Percentiles rank a stretch among this genome's conserved stretches.
phyloP scores from a whole-genome alignment of 1,284 basidiomycete genomes.

The Rhodotorula sp. region DNA sequence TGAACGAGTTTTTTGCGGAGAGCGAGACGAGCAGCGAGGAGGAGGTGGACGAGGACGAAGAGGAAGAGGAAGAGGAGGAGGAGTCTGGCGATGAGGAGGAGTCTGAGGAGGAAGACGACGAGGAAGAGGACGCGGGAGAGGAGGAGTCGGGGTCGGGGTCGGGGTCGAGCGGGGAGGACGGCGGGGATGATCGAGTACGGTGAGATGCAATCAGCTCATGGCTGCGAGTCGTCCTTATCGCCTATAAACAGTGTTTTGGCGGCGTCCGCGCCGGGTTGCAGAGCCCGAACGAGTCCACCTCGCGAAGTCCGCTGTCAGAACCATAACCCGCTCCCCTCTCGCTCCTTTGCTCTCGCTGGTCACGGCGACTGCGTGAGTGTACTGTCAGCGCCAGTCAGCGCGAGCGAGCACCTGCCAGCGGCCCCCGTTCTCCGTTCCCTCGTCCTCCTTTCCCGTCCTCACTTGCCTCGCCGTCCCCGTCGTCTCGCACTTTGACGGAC shows the following conservation, averaged over 20 bases:
- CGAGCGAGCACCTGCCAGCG: too few relatives aligned
- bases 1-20: slow-evolving; percentile 2
- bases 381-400: too few relatives aligned
- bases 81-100: slow-evolving; percentile 37
- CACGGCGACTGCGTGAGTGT: not conserved
- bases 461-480: not conserved
- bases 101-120: slow-evolving; percentile 47
- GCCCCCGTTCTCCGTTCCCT: too few relatives aligned
- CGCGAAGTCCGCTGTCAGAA: too few relatives aligned
- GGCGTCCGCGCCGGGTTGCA: too few relatives aligned
- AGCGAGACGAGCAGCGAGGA: not conserved
- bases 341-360: not conserved
- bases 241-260: too few relatives aligned
- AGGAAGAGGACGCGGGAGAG: slow-evolving; percentile 1
- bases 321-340: not conserved
- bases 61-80: slow-evolving; percentile 29
- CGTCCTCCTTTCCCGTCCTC: too few relatives aligned
- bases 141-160: too few relatives aligned
- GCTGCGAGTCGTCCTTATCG: too few relatives aligned
- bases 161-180: slow-evolving; percentile 38
- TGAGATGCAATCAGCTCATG: too few relatives aligned
- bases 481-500: too few relatives aligned
- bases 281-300: too few relatives aligned
- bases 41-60: slow-evolving; percentile 13
- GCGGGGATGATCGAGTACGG: slow-evolving; percentile 48